phyloP scores from a whole-genome alignment of 257 asterid genomes.

The Thymus mandschuricus region DNA sequence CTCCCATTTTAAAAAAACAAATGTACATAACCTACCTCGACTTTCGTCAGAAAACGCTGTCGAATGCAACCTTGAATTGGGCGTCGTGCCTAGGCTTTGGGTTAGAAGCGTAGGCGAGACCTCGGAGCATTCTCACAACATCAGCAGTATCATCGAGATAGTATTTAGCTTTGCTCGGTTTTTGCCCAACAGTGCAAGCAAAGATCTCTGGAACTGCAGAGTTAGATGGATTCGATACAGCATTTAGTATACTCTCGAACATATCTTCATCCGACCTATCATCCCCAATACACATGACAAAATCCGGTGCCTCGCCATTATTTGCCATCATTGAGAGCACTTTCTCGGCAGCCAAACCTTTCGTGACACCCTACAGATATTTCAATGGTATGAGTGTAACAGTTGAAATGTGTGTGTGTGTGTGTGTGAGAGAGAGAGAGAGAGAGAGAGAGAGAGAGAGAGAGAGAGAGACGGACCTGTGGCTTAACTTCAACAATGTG shows the following conservation, averaged over 20 bases:
- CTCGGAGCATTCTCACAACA: constrained; percentile 69
- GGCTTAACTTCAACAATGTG: constrained; percentile 96
- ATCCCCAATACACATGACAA: constrained; percentile 84
- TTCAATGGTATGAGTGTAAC: not conserved
- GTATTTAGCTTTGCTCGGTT: constrained; percentile 94
- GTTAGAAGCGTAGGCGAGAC: constrained; percentile 64
- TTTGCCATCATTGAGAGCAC: constrained; percentile 59
- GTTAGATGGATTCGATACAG: constrained; percentile 45
- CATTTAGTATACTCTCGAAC: constrained; percentile 79
- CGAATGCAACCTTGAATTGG: constrained; percentile 64
- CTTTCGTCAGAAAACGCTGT: constrained; percentile 40
- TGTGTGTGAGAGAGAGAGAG: not conserved
- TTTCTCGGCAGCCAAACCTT: constrained; percentile 78
- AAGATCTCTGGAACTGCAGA: constrained; percentile 65
- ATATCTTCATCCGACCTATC: constrained; percentile 90
- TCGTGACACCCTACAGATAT: constrained; percentile 78
- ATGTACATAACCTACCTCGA: constrained; percentile 30
- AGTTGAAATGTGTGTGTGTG: not conserved
- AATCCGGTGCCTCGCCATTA: constrained; percentile 63
- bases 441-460: not conserved
- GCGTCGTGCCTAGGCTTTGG: constrained; percentile 57
- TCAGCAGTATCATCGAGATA: constrained; percentile 80
- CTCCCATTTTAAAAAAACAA: constrained; percentile 28
- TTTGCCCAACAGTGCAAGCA: constrained; percentile 95
- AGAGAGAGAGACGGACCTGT: constrained; percentile 51